Evolutionary conservation across 1,284 basidiomycete genomes (phyloP).

Genomic region (Moesziomyces parantarcticus): DNA sequence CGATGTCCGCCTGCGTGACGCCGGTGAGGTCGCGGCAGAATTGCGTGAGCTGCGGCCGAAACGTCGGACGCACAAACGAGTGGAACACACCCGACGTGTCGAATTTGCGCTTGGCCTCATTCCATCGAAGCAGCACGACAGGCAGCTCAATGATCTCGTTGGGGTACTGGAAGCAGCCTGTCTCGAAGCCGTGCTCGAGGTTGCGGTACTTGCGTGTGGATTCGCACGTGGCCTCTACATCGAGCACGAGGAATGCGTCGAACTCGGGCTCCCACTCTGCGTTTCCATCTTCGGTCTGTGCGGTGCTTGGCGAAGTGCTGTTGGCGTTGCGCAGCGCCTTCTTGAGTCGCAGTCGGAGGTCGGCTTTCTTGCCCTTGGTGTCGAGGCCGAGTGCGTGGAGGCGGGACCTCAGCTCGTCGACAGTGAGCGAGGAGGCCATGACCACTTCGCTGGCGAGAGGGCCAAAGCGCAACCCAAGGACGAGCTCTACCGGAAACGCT

Average conservation of each 20-base stretch:
- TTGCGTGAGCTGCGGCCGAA: constrained; percentile 80
- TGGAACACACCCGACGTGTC: constrained; percentile 83
- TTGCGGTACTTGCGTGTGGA: constrained; percentile 43
- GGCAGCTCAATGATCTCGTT: constrained; percentile 91
- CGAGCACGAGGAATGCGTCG: constrained; percentile 73
- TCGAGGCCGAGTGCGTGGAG: constrained; percentile 61
- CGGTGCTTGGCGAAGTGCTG: constrained; percentile 2
- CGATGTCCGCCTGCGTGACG: constrained; percentile 90
- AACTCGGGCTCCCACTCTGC: constrained; percentile 52
- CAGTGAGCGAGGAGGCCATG: constrained; percentile 41
- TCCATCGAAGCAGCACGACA: constrained; percentile 85
- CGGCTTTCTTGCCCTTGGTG: constrained; percentile 62
- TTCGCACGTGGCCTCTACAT: constrained; percentile 89
- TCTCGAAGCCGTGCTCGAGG: constrained; percentile 33
- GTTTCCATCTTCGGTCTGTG: neutral
- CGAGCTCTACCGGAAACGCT: constrained; percentile 27
- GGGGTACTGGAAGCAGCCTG: constrained; percentile 74
- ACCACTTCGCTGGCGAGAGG: neutral
- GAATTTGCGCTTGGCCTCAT: constrained; percentile 67
- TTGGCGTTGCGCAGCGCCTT: constrained; percentile 35
- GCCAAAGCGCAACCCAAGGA: constrained; percentile 19
- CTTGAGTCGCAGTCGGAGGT: constrained; percentile 49
- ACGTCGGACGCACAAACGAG: constrained; percentile 86
- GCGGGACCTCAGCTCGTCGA: constrained; percentile 42
- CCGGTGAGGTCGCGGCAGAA: constrained; percentile 91